These are phyloP conservation scores for Allantophomopsis lycopodina DNA, from an alignment of 2,329 filamentous ascomycete genomes.

Conservation along the genomic window DNA sequence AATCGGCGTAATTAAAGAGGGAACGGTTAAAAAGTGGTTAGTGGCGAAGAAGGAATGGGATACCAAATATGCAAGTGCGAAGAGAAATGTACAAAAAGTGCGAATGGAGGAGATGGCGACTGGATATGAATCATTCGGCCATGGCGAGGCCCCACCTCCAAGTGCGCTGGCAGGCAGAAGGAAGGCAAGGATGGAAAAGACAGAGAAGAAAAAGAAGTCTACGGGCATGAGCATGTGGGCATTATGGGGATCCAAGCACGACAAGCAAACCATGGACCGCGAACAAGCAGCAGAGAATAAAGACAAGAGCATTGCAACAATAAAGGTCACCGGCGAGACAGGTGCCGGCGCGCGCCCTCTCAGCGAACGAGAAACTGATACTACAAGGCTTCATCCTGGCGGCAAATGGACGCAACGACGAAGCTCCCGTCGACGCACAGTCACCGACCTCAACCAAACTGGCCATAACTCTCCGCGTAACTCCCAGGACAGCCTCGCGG, in stretches of 20 bases:
- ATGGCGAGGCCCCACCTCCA: slow-evolving; percentile 67
- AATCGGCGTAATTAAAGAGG: slow-evolving; percentile 69
- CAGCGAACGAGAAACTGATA: slow-evolving; percentile 6
- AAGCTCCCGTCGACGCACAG: slow-evolving; percentile 27
- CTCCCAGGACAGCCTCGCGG: slow-evolving; percentile 20
- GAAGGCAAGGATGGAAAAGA: slow-evolving; percentile 31
- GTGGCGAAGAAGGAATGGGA: slow-evolving; percentile 62
- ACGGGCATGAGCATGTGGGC: slow-evolving; percentile 75
- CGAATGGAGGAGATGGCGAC: slow-evolving; percentile 58
- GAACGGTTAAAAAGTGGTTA: slow-evolving; percentile 75
- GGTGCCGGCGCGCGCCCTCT: slow-evolving; percentile 25
- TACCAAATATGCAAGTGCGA: slow-evolving; percentile 52
- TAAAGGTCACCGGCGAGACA: slow-evolving; percentile 23
- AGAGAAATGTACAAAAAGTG: slow-evolving; percentile 58
- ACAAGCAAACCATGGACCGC: slow-evolving; percentile 55
- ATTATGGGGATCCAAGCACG: slow-evolving; percentile 79
- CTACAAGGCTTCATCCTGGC: slow-evolving; percentile 4
- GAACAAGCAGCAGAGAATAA: slow-evolving; percentile 30
- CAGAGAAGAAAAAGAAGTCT: slow-evolving; percentile 46
- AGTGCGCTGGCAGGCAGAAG: slow-evolving; percentile 68
- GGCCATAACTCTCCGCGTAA: slow-evolving; percentile 19
- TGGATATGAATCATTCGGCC: slow-evolving; percentile 57
- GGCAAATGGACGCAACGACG: slow-evolving; percentile 13
- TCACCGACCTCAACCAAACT: slow-evolving; percentile 37
- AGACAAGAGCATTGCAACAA: slow-evolving; percentile 21